Base-by-base conservation (phyloP, 2,329 filamentous ascomycete species). In the Cladosporium cucumerinum region DNA sequence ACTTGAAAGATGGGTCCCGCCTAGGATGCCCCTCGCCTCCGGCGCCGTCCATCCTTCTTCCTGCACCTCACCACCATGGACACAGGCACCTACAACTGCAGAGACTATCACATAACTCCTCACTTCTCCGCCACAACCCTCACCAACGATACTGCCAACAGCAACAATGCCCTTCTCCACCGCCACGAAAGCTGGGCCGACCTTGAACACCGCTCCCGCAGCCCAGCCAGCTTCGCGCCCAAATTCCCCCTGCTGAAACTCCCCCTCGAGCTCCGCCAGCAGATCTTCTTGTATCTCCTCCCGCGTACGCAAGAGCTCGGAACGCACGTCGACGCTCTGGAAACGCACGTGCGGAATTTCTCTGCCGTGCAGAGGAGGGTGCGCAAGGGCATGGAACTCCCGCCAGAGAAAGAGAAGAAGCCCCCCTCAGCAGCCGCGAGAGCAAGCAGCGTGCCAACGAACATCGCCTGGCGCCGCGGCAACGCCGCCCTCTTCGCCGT, bases 211-310 rank as follows among this genome's bases (percentile, higher is more conserved):
- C 70, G 73, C 25, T 73, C 71, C 28, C 72, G 73, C 60, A 74
- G 71, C 10, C 74, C 74, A 21, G 70, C 69, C 43, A 72, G 68
- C 57, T 49, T 67, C 52, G 68, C 69, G 59, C 72, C 71, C 51
- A 70, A 71, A 30, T 71, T 72, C 63, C 77, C 67, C 58, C 74
- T 72, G 63, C 76, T 75, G 65, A 74, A 65, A 46, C 74, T 82
- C 8, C 81, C 81, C 0, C 67, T 79, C 60, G 81, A 83, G 67
- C 72, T 83, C 25, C 77, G 81, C 21, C 74, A 77, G 36, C 70
- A 78, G 21, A 79, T 83, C 48, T 80, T 80, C 69, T 46, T 57
- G 10, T 76, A 77, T 64, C 63, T 82, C 28, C 74, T 82, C 18
- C 81, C 81, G 14, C 72, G 71, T 67, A 82, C 80, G 2, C 68